These are phyloP conservation scores for Calocera viscosa DNA, from an alignment of 768 basidiomycete species.

Conservation along the genomic window DNA sequence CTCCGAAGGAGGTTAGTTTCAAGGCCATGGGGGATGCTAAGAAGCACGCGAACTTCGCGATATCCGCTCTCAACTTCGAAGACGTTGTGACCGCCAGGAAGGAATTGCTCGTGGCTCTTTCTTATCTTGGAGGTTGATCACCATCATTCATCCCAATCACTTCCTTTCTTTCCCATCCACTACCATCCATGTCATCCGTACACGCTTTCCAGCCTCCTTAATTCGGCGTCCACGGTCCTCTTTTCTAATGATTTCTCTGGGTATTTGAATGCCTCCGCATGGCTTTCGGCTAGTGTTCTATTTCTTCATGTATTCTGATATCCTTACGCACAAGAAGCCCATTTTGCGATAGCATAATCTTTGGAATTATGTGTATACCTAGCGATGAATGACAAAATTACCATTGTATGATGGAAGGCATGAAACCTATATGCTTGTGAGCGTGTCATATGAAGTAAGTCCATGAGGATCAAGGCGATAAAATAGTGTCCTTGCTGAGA, in stretches of 20 bases:
- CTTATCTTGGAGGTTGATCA: constrained; percentile 23
- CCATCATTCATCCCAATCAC: neutral
- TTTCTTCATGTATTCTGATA: neutral
- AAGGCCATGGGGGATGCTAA: constrained; percentile 60
- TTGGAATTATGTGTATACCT: too few species aligned
- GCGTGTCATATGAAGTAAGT: too few species aligned
- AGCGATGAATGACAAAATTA: too few species aligned
- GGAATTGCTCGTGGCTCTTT: constrained; percentile 67
- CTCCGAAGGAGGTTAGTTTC: constrained; percentile 22
- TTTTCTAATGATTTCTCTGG: neutral
- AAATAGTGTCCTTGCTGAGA: too few species aligned
- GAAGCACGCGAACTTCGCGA: constrained; percentile 86
- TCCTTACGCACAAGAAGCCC: neutral
- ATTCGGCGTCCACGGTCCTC: neutral
- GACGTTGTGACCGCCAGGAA: constrained; percentile 75
- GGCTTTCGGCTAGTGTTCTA: neutral
- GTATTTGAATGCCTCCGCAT: neutral
- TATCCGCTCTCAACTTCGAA: constrained; percentile 92
- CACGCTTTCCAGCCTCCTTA: neutral
- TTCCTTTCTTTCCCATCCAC: neutral
- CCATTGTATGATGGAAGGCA: too few species aligned
- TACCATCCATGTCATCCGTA: neutral
- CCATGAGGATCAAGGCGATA: too few species aligned
- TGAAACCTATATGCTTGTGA: too few species aligned
- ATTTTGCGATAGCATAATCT: too few species aligned